Percentiles rank a stretch among this genome's conserved stretches.
Evolutionary conservation across 257 asterid species (phyloP).

Genomic region (Capsicum rhomboideum): DNA sequence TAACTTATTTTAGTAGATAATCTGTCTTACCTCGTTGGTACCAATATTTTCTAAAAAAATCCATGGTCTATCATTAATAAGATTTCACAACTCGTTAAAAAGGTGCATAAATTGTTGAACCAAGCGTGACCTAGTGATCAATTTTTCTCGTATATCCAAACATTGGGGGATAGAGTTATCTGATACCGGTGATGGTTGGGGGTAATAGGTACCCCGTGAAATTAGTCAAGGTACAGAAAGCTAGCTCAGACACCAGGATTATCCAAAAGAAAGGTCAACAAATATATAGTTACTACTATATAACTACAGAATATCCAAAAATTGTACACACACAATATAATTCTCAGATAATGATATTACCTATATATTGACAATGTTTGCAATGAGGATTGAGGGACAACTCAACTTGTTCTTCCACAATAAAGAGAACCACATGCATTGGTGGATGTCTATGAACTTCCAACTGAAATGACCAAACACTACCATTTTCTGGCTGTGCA

Average conservation of each 20-base stretch:
- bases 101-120: neutral
- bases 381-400: constrained; percentile 52
- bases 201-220: too few species aligned
- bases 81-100: too few species aligned
- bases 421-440: constrained; percentile 46
- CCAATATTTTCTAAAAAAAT: neutral
- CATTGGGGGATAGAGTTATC: too few species aligned
- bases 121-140: too few species aligned
- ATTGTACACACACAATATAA: too few species aligned
- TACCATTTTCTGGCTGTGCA: constrained; percentile 53
- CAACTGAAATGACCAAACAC: constrained; percentile 80
- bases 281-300: too few species aligned
- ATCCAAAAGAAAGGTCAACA: too few species aligned
- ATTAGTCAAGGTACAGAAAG: too few species aligned
- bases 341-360: constrained; percentile 19
- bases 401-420: constrained; percentile 77
- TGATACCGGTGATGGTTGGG: too few species aligned
- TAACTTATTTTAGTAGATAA: neutral
- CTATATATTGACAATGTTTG: constrained; percentile 82
- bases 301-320: too few species aligned
- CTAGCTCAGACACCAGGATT: too few species aligned
- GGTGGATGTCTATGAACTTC: constrained; percentile 74
- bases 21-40: neutral
- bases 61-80: neutral
- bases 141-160: too few species aligned